A percentile compares a stretch with the other conserved stretches of the same genome.
Evolutionary conservation across 345 rosid genomes (phyloP).

Genomic region (Bruguiera gymnorhiza): DNA sequence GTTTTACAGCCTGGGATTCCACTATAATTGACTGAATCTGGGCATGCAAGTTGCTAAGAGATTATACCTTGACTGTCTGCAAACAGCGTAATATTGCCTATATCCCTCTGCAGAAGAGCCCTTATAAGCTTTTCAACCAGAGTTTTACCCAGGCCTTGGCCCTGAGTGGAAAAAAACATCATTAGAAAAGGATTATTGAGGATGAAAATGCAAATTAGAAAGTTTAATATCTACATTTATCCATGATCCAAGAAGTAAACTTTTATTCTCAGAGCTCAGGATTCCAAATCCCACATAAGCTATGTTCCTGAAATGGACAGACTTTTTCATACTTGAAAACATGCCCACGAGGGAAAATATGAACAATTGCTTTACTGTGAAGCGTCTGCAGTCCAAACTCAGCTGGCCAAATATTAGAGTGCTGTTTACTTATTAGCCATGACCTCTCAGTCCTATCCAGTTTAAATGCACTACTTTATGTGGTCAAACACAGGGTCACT

Average conservation of each 20-base stretch:
- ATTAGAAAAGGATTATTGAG: conserved; percentile 12
- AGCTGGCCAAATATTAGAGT: conserved; percentile 3
- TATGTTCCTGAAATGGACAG: not conserved
- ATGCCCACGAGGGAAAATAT: not conserved
- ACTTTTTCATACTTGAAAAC: not conserved
- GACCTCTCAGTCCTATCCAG: not conserved
- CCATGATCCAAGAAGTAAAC: too few species aligned
- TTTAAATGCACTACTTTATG: not conserved
- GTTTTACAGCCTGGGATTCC: not conserved
- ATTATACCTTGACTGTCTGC: conserved; percentile 89
- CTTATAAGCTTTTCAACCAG: conserved; percentile 81
- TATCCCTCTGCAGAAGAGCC: conserved; percentile 86
- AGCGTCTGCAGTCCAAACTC: not conserved
- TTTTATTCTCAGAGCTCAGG: not conserved
- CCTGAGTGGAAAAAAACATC: conserved; percentile 41
- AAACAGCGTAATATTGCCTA: conserved; percentile 93
- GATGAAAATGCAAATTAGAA: not conserved
- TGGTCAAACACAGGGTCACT: not conserved
- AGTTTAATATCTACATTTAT: not conserved
- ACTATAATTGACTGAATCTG: not conserved
- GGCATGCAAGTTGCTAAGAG: not conserved
- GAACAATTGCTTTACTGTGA: not conserved
- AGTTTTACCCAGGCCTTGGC: conserved; percentile 93
- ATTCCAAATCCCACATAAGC: not conserved
- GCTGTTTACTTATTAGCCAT: not conserved